Evolutionary conservation across 805 yeast genomes (phyloP).

Genomic region (Scheffersomyces spartinae): DNA sequence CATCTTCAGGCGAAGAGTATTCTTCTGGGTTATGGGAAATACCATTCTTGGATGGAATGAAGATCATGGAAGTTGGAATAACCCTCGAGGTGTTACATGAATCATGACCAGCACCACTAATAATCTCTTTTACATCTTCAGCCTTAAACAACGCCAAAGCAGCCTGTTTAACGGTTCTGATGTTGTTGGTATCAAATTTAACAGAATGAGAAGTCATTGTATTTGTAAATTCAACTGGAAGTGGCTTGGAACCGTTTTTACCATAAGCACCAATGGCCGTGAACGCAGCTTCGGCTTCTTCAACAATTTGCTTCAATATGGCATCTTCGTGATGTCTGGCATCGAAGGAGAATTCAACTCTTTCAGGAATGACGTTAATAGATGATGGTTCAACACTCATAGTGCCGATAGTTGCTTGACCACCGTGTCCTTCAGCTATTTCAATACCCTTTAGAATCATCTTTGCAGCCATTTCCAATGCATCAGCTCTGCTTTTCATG

Average conservation of each 20-base stretch:
- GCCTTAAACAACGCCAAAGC: constrained; percentile 39
- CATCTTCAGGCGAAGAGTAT: constrained; percentile 51
- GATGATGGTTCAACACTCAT: constrained; percentile 46
- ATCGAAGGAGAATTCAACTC: constrained; percentile 49
- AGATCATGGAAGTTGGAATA: constrained; percentile 65
- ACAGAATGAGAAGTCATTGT: constrained; percentile 45
- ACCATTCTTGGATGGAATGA: constrained; percentile 59
- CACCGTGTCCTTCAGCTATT: constrained; percentile 38
- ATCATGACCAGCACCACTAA: constrained; percentile 70
- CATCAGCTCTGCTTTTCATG: constrained; percentile 46
- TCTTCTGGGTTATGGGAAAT: constrained; percentile 59
- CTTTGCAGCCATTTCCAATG: constrained; percentile 44
- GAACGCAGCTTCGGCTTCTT: constrained; percentile 27
- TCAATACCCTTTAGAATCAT: constrained; percentile 47
- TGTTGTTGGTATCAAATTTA: constrained; percentile 40
- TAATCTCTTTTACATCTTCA: constrained; percentile 32
- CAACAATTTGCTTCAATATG: constrained; percentile 20
- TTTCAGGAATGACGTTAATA: constrained; percentile 58
- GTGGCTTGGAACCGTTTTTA: constrained; percentile 16
- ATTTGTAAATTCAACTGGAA: constrained; percentile 29
- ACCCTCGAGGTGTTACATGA: constrained; percentile 45
- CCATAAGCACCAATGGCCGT: constrained; percentile 21
- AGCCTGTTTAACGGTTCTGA: constrained; percentile 39
- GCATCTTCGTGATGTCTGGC: constrained; percentile 44
- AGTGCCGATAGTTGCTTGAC: constrained; percentile 50